Conservation (phyloP, 2,329 filamentous ascomycete species). For the Trichoderma asperellum region DNA sequence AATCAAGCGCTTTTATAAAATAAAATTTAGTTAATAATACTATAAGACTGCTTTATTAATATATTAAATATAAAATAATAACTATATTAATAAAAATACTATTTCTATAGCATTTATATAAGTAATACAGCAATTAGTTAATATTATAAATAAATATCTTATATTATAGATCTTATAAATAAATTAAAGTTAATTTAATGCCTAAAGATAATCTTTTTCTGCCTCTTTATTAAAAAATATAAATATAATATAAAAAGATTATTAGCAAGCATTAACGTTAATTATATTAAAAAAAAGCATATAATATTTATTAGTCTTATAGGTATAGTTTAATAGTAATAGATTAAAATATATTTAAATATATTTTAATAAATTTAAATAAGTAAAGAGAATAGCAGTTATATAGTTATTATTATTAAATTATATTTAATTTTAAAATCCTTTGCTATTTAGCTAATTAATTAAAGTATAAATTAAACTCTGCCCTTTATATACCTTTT, state of each 20-base stretch:
- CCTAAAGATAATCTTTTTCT: not conserved
- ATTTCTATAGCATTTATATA: not conserved
- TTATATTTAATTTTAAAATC: constrained; percentile 5
- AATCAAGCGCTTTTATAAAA: not conserved
- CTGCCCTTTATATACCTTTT: too few relatives aligned
- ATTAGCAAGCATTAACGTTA: not conserved
- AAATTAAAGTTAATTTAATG: not conserved
- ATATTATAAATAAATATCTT: not conserved
- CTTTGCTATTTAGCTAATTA: not conserved
- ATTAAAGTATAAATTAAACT: not conserved
- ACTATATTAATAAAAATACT: not conserved
- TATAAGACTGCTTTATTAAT: not conserved
- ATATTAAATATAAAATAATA: not conserved
- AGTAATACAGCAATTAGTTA: not conserved
- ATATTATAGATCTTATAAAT: not conserved
- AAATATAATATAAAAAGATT: not conserved
- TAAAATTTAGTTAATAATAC: not conserved
- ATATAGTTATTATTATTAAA: not conserved
- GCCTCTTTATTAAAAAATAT: not conserved
- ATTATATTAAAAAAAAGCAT: not conserved
- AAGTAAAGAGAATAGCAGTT: not conserved
- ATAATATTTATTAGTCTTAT: too few relatives aligned
- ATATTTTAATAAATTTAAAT: too few relatives aligned
- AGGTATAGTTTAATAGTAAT: too few relatives aligned
- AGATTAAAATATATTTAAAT: too few relatives aligned